Conservation (phyloP, 345 rosid species). For the Corchorus olitorius region DNA sequence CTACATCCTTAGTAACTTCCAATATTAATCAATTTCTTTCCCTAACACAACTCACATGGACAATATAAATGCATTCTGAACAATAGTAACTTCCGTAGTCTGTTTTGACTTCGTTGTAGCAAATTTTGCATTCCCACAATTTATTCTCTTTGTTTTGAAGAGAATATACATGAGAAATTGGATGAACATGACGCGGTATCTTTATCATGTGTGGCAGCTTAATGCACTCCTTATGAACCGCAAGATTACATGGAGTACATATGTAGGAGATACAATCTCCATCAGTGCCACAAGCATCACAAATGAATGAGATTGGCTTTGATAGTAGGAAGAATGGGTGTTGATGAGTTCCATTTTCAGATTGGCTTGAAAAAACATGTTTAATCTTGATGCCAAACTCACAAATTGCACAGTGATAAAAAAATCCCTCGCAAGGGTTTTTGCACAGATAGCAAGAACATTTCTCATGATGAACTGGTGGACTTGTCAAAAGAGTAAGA, state of each 20-base stretch:
- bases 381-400: neutral
- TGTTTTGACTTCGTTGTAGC: constrained; percentile 10
- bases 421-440: neutral
- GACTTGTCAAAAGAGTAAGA: neutral
- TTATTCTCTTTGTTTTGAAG: neutral
- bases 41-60: constrained; percentile 26
- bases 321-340: neutral
- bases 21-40: neutral
- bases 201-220: neutral
- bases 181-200: constrained; percentile 18
- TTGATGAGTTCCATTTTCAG: neutral
- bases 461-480: neutral
- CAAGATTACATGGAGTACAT: neutral
- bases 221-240: constrained; percentile 15
- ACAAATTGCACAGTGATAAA: neutral
- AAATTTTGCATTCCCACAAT: constrained; percentile 11
- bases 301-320: constrained; percentile 16
- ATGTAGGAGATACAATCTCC: constrained; percentile 20
- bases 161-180: neutral
- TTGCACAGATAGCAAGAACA: neutral
- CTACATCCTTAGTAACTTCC: neutral
- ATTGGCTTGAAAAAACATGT: neutral
- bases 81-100: constrained; percentile 29
- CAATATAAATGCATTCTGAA: constrained; percentile 11
- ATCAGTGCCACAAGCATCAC: constrained; percentile 29